Percentiles rank a stretch among this genome's conserved stretches.
Evolutionary conservation across 2,329 filamentous ascomycete genomes (phyloP).

Genomic region (Albifimbria verrucaria): DNA sequence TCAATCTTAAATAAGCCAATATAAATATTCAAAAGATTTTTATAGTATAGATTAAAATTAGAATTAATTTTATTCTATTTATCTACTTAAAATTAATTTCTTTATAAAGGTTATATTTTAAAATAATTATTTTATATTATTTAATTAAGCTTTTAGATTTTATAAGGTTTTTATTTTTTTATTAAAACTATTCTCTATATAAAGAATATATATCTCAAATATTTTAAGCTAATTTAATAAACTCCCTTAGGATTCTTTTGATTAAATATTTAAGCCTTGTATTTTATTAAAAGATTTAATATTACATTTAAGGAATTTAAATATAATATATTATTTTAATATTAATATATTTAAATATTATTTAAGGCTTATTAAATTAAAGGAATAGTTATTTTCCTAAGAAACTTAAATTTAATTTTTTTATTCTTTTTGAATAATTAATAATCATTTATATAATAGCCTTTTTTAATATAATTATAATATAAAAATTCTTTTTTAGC

Average conservation of each 20-base stretch:
- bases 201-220: neutral
- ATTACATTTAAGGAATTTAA: neutral
- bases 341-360: slow-evolving; percentile 1
- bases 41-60: too few species aligned
- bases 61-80: too few species aligned
- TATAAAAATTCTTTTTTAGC: neutral
- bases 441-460: neutral
- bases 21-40: too few species aligned
- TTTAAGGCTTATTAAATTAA: neutral
- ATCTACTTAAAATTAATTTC: too few species aligned
- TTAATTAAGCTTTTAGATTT: too few species aligned
- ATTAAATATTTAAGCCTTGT: neutral
- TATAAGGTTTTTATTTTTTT: neutral
- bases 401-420: neutral
- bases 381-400: neutral
- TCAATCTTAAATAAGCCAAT: too few species aligned
- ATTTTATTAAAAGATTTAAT: neutral
- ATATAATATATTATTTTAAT: neutral
- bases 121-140: too few species aligned
- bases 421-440: neutral
- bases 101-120: too few species aligned
- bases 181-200: neutral
- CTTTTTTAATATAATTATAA: neutral
- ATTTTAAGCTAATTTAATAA: neutral
- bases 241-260: neutral